Base-by-base conservation (phyloP, 2,329 filamentous ascomycete species). In the Blastomyces emzantsi region DNA sequence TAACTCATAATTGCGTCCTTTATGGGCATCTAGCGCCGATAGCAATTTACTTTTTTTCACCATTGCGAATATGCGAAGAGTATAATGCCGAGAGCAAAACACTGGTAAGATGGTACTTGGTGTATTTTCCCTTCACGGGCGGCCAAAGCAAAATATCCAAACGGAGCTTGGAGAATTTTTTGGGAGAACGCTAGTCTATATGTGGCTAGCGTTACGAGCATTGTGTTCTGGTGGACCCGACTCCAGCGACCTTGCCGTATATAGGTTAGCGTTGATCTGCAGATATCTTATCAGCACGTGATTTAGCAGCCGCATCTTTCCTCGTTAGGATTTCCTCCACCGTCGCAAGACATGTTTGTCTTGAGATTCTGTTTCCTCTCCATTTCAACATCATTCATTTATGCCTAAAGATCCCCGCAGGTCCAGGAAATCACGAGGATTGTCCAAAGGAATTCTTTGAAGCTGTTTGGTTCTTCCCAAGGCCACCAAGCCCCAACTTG, bases 1-100 rank as follows among this genome's bases (percentile, higher is more conserved):
- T 62, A 90, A 82, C 67, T 88, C 87, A 66, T 89, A 88, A 69
- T 94, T 88, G 58, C 83, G 78, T 39, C 84, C 84, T 71, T 83
- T 81, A 64, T 84, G 77, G 62, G 80, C 78, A 68, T 86, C 82
- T 28, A 87, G 80, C 57, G 84, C 83, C 55, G 79, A 74, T 64
- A 85, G 80, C 57, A 87, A 76, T 72, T 85, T 86, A 67, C 81
- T 81, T 73, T 82, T 81, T 68, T 82, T 82, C 60, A 74, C 77
- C 81, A 84, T 80, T 19, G 49, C 15, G 51, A 36, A 41, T 61
- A 33, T 55, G 51, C 39, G 25, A 61, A 52, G 30, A 17, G 45
- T 43, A 45, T 22, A 43, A 39, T 33, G 58, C 3, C 25, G 15
- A 49, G 28, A 33, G 43, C 36, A 36, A 7, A 36, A 60, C 1